A percentile compares a stretch with the other conserved stretches of the same genome.
These are phyloP conservation scores for Teratosphaeria pseudoeucalypti DNA, from an alignment of 2,329 filamentous ascomycete genomes.

Conservation along the genomic window DNA sequence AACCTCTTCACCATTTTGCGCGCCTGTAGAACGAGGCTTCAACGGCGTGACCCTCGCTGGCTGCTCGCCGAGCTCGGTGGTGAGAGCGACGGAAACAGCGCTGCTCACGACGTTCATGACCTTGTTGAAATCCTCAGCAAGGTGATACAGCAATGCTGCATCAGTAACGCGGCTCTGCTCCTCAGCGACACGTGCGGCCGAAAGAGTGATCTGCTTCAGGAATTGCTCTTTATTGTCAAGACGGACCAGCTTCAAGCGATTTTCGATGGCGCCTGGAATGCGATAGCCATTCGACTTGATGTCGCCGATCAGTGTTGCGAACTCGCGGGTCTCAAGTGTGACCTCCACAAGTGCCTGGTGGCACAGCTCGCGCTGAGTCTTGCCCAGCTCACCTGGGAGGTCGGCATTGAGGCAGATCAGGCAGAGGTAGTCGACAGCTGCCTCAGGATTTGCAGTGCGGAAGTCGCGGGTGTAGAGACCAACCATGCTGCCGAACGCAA, in stretches of 20 bases:
- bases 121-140: slow-evolving; percentile 89
- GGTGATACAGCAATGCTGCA: slow-evolving; percentile 85
- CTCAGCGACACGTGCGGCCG: slow-evolving; percentile 85
- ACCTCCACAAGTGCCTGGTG: slow-evolving; percentile 89
- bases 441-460: slow-evolving; percentile 76
- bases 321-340: slow-evolving; percentile 92
- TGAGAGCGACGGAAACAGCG: slow-evolving; percentile 78
- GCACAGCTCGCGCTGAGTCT: slow-evolving; percentile 69
- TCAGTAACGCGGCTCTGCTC: slow-evolving; percentile 90
- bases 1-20: slow-evolving; percentile 25
- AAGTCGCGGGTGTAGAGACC: slow-evolving; percentile 96
- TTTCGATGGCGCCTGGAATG: slow-evolving; percentile 77
- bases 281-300: slow-evolving; percentile 76
- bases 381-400: slow-evolving; percentile 61
- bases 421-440: slow-evolving; percentile 85
- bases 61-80: slow-evolving; percentile 74
- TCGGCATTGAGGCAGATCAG: slow-evolving; percentile 89
- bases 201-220: slow-evolving; percentile 80
- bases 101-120: slow-evolving; percentile 87
- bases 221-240: slow-evolving; percentile 73
- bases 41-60: slow-evolving; percentile 68
- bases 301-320: slow-evolving; percentile 86
- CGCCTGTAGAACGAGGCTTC: slow-evolving; percentile 51
- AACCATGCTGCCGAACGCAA: slow-evolving; percentile 89
- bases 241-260: slow-evolving; percentile 70